Evolutionary conservation across 306 rosid species (phyloP).

Genomic region (Pyrus pyrifolia): DNA sequence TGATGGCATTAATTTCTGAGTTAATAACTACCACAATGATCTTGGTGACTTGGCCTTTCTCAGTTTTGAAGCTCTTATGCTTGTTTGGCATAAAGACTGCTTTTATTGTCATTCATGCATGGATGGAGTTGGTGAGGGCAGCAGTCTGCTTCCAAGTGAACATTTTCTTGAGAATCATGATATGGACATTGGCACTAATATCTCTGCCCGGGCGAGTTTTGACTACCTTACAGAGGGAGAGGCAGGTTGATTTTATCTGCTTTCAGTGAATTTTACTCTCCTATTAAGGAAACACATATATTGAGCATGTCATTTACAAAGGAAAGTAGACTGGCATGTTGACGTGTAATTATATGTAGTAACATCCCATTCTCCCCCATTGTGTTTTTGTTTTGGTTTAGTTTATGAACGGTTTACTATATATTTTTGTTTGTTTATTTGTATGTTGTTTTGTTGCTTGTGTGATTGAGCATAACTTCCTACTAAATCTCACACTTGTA

Average conservation of each 20-base stretch:
- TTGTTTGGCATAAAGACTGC: constrained; percentile 42
- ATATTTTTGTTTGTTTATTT: background rate
- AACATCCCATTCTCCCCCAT: no score
- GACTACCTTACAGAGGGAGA: constrained; percentile 51
- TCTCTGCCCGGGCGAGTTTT: constrained; percentile 54
- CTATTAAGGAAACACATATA: background rate
- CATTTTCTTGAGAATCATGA: constrained; percentile 31
- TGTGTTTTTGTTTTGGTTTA: background rate
- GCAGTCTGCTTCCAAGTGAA: constrained; percentile 36
- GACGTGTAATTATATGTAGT: background rate
- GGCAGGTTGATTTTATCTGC: constrained; percentile 42
- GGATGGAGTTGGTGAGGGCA: constrained; percentile 49
- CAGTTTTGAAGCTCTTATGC: constrained; percentile 31
- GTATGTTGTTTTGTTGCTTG: background rate
- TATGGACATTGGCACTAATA: constrained; percentile 51
- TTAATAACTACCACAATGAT: constrained; percentile 23
- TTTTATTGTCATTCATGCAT: constrained; percentile 33
- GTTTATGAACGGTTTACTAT: background rate
- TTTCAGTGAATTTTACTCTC: background rate
- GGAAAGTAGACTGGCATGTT: background rate
- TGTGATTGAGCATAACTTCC: background rate
- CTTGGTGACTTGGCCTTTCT: constrained; percentile 43
- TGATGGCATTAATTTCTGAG: constrained; percentile 51
- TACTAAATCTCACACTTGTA: background rate
- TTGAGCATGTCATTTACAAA: background rate